A percentile compares a stretch with the other conserved stretches of the same genome.
These are phyloP conservation scores for Neurospora terricola DNA, from an alignment of 495 filamentous ascomycete genomes.

Conservation along the genomic window DNA sequence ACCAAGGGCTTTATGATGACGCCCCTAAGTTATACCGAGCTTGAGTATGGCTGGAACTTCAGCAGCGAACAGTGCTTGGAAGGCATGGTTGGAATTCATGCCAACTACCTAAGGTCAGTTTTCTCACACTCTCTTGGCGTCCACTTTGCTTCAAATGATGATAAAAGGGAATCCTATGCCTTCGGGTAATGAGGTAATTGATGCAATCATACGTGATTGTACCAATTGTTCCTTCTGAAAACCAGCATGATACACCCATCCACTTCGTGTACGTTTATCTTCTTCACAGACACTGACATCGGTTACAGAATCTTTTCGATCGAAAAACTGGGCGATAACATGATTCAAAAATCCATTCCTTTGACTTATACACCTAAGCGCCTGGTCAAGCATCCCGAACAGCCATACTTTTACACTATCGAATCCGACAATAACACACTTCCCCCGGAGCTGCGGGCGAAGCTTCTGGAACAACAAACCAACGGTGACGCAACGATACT, in stretches of 20 bases:
- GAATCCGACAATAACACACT: constrained; percentile 88
- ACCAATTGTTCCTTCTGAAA: constrained; percentile 49
- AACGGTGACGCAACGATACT: constrained; percentile 62
- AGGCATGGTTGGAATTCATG: constrained; percentile 94
- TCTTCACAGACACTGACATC: constrained; percentile 12
- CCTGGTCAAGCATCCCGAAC: constrained; percentile 79
- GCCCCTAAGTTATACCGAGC: constrained; percentile 73
- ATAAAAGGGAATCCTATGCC: constrained; percentile 45
- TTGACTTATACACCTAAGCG: constrained; percentile 85
- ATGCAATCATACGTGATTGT: constrained; percentile 21
- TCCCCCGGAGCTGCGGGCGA: constrained; percentile 57
- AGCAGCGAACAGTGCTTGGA: constrained; percentile 86
- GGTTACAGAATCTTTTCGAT: constrained; percentile 73
- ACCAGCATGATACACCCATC: constrained; percentile 15
- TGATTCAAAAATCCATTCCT: constrained; percentile 78
- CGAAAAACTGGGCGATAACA: constrained; percentile 74
- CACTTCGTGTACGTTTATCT: not conserved
- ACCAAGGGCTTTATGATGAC: constrained; percentile 85
- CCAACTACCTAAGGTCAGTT: constrained; percentile 76
- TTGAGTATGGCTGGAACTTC: constrained; percentile 94
- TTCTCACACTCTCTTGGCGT: constrained; percentile 6
- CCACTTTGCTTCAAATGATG: constrained; percentile 51
- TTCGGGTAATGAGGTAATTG: constrained; percentile 34
- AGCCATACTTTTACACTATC: constrained; percentile 84
- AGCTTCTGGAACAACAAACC: constrained; percentile 57